These are phyloP conservation scores for Acacia pycnantha DNA, from an alignment of 331 rosid species.

Conservation along the genomic window DNA sequence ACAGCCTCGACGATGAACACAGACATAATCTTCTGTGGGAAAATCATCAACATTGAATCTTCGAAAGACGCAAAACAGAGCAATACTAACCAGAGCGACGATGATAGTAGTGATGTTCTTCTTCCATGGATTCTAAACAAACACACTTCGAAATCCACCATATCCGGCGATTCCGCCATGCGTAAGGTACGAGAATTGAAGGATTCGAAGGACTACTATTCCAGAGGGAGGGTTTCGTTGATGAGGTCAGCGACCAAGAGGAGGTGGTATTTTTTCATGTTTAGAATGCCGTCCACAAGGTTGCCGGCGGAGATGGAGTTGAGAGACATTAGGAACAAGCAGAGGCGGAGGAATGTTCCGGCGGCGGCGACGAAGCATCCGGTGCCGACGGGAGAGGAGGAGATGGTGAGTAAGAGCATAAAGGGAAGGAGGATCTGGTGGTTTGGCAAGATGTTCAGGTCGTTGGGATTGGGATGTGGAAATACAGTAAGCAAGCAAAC, in stretches of 20 bases:
- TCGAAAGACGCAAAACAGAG: neutral
- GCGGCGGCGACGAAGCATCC: neutral
- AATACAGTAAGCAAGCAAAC: constrained; percentile 31
- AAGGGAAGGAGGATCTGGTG: constrained; percentile 1
- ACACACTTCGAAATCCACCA: neutral
- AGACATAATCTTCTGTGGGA: constrained; percentile 78
- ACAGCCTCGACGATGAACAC: constrained; percentile 19
- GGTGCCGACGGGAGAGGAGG: neutral
- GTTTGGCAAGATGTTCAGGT: constrained; percentile 30
- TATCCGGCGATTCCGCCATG: neutral
- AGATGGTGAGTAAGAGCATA: neutral
- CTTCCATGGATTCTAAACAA: constrained; percentile 12
- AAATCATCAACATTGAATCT: constrained; percentile 54
- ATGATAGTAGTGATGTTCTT: neutral
- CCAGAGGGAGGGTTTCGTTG: constrained; percentile 43
- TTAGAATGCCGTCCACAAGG: constrained; percentile 50
- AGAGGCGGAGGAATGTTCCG: constrained; percentile 24
- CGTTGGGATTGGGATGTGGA: constrained; percentile 39
- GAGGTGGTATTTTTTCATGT: constrained; percentile 62
- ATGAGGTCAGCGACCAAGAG: constrained; percentile 46
- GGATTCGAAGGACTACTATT: constrained; percentile 21
- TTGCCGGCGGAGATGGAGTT: constrained; percentile 59
- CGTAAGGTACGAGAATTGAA: neutral
- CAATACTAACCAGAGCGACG: neutral
- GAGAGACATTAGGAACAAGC: constrained; percentile 51